Base-by-base conservation (phyloP, 1,284 basidiomycete genomes). In the Serendipita sp. region DNA sequence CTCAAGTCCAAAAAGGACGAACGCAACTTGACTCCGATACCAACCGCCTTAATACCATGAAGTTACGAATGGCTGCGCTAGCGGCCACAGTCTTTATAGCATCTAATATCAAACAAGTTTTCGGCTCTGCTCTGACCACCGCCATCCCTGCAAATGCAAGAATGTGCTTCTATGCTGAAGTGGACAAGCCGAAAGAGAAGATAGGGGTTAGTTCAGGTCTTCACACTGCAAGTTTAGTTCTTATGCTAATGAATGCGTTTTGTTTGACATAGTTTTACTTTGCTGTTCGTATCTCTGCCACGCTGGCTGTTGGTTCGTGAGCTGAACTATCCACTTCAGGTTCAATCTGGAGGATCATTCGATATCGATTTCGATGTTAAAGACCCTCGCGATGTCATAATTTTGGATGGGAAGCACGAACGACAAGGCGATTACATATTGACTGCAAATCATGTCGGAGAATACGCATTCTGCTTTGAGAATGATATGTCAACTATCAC, bases 401-500 rank as follows among this genome's bases (percentile, higher is more conserved):
- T 99, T 43, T 82, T 98, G 50, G 87, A 93, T 62, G 96, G 93
- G 62, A 74, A 81, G 67, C 84, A 86, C 49, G 94, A 98, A 71
- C 84, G 91, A 41, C 93, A 98, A 71, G 93, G 95, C 47, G 96
- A 99, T 81, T 97, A 88, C 71, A 91, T 99, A 66, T 84, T 99
- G 67, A 99, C 96, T 3, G 95, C 91, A 12, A 94, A 97, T 75
- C 82, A 82, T 42, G 81, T 88, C 63, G 95, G 95, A 69, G 96
- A 99, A 80, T 98, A 98, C 75, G 78, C 92, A 2, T 99, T 99
- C 77, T 99, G 96, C 77, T 97, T 99, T 72, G 89, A 93, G 72
- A 99, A 99, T 74, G 91, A 95, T 76, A 91, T 92, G 83, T 91
- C 87, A 6, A 91, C 88, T 2, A 80, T 93, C 67, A 87, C 87